Conservation (phyloP, 108 stramenopile species). For the Seminavis robusta region DNA sequence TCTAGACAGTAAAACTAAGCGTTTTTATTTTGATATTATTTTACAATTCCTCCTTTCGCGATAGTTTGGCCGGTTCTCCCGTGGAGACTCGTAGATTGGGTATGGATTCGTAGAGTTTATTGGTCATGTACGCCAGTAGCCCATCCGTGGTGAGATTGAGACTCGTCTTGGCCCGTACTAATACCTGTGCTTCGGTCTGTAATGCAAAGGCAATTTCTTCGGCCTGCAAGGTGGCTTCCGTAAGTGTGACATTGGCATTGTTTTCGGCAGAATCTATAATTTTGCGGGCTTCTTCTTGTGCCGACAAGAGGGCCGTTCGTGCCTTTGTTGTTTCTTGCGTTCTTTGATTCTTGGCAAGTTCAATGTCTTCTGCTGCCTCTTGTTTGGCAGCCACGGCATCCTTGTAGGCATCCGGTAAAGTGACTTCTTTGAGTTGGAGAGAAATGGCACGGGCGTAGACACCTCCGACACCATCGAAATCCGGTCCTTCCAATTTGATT, state of each 20-base stretch:
- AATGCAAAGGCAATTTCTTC: slow-evolving; percentile 40
- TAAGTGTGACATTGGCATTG: slow-evolving; percentile 34
- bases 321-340: slow-evolving; percentile 47
- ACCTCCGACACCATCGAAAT: slow-evolving; percentile 8
- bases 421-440: slow-evolving; percentile 36
- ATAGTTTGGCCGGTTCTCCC: slow-evolving; percentile 38
- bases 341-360: slow-evolving; percentile 32
- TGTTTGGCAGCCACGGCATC: slow-evolving; percentile 29
- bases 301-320: slow-evolving; percentile 27
- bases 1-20: too few relatives aligned
- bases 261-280: slow-evolving; percentile 40
- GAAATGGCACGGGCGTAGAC: slow-evolving; percentile 31
- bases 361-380: slow-evolving; percentile 38
- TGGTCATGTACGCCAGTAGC: slow-evolving; percentile 38
- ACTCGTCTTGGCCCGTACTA: slow-evolving; percentile 26
- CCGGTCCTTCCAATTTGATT: slow-evolving; percentile 26
- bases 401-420: slow-evolving; percentile 26
- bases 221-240: slow-evolving; percentile 40
- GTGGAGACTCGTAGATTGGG: slow-evolving; percentile 22
- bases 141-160: slow-evolving; percentile 42
- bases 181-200: slow-evolving; percentile 34
- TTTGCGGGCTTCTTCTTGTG: slow-evolving; percentile 37
- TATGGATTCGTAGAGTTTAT: slow-evolving; percentile 19
- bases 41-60: too few relatives aligned
- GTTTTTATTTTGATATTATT: too few relatives aligned